Conservation (phyloP, 495 filamentous ascomycete species). For the Daldinia vernicosa region DNA sequence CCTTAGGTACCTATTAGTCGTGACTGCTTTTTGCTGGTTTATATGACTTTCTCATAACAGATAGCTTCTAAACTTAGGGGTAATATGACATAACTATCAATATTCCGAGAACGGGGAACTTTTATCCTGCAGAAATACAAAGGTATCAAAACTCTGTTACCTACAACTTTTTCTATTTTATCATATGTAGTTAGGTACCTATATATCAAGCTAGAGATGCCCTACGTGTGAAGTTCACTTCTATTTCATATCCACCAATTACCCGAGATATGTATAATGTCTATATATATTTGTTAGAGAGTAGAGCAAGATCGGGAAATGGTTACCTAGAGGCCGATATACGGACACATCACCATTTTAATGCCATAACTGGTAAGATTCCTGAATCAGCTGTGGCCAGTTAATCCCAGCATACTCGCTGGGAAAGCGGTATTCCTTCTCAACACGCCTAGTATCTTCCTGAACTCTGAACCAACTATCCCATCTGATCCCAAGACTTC, state of each 20-base stretch:
- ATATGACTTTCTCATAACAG: neutral
- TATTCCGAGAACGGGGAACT: too few species aligned
- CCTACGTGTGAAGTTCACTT: too few species aligned
- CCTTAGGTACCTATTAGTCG: neutral
- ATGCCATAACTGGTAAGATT: neutral
- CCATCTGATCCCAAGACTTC: neutral
- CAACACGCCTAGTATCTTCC: neutral
- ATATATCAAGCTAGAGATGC: too few species aligned
- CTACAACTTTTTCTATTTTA: too few species aligned
- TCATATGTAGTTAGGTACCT: too few species aligned
- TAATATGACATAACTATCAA: too few species aligned
- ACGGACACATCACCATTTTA: neutral
- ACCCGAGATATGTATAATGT: too few species aligned
- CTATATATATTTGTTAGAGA: neutral
- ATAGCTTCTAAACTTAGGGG: too few species aligned
- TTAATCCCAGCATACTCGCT: conserved; percentile 14
- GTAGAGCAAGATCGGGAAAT: neutral
- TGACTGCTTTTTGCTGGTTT: neutral
- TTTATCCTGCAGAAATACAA: too few species aligned
- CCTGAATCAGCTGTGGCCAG: conserved; percentile 6
- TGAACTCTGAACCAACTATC: neutral
- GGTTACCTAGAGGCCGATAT: too few species aligned
- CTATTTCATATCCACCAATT: too few species aligned
- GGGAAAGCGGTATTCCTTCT: conserved; percentile 1
- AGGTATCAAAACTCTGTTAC: too few species aligned